Base-by-base conservation (phyloP, 495 filamentous ascomycete species). In the Hypomontagnella monticulosa region DNA sequence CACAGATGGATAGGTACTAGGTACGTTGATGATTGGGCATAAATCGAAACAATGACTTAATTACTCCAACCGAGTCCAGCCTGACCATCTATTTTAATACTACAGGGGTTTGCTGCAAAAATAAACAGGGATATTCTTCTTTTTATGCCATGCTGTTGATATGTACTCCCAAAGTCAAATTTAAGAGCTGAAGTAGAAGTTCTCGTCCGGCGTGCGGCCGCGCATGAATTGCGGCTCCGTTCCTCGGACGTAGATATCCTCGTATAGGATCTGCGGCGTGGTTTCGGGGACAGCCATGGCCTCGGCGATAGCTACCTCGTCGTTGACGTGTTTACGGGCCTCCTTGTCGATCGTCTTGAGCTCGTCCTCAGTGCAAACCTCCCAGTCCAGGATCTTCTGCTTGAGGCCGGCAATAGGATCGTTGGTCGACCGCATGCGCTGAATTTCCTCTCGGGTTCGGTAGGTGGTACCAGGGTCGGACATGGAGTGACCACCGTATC, bases 401-500 rank as follows among this genome's bases (percentile, higher is more conserved):
- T 97, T 98, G 53, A 99, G 88, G 40, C 95, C 95, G 69, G 94
- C 93, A 73, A 99, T 98, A 68, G 95, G 93, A 83, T 99, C 95
- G 80, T 99, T 89, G 79, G 96, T 98, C 70, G 89, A 93, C 72
- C 95, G 91, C 95, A 99, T 99, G 80, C 93, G 92, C 83, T 97
- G 94, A 75, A 99, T 96, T 82, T 99, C 95, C 82, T 99, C 95
- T 78, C 95, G 93, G 70, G 93, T 97, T 73, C 95, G 91, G 87
- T 99, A 99, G 67, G 95, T 99, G 75, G 95, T 99, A 77, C 95
- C 95, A 57, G 95, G 95, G 79, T 99, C 95, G 76, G 92, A 96
- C 95, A 99, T 99, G 76, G 91, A 96, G 88, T 99, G 95, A 46
- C 95, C 95, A 75, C 95, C 95, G 79, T 99, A 99, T 60, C 95